phyloP scores from a whole-genome alignment of 2,329 filamentous ascomycete genomes.

The Anisogramma anomala region DNA sequence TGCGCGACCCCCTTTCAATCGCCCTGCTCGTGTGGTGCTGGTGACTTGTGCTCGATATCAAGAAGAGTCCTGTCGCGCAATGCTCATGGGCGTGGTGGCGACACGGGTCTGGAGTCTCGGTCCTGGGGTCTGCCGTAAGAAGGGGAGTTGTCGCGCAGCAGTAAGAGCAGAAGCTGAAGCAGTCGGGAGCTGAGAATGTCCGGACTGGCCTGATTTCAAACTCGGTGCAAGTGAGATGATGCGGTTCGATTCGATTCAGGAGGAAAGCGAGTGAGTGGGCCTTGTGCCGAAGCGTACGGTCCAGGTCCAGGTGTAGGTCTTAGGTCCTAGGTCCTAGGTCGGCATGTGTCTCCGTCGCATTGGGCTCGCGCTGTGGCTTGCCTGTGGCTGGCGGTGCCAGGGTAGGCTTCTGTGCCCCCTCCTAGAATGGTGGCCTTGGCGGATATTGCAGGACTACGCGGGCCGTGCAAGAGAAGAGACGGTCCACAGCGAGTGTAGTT shows the following conservation, averaged over 20 bases:
- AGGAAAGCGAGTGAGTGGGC: constrained; percentile 14
- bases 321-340: background rate
- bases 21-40: constrained; percentile 9
- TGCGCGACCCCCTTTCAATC: constrained; percentile 20
- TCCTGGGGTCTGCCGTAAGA: background rate
- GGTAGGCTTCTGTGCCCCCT: background rate
- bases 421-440: no score
- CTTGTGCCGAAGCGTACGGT: constrained; percentile 1
- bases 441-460: no score
- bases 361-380: background rate
- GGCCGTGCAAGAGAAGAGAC: no score
- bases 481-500: no score
- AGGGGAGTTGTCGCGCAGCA: background rate
- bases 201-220: background rate
- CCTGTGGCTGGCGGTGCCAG: background rate
- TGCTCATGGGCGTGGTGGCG: constrained; percentile 9
- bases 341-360: constrained; percentile 13
- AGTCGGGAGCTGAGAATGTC: background rate
- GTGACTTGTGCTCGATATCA: constrained; percentile 4
- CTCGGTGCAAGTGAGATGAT: constrained; percentile 6
- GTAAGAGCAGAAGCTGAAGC: background rate
- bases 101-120: constrained; percentile 2
- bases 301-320: background rate
- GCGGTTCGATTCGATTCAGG: constrained; percentile 11
- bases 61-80: constrained; percentile 6